Conservation (phyloP, 2,329 filamentous ascomycete species). For the Lachnellula hyalina region DNA sequence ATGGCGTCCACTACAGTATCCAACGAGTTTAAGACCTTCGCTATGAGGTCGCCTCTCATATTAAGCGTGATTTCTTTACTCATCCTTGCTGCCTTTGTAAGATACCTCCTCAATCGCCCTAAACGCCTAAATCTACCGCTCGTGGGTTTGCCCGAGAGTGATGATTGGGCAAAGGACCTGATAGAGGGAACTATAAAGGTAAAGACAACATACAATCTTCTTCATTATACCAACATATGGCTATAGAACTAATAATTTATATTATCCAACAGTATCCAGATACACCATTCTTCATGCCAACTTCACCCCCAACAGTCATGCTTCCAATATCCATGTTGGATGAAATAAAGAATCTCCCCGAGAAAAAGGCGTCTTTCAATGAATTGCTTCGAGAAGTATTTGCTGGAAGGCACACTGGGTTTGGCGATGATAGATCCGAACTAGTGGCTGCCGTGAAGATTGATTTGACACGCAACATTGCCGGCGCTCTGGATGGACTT, state of each 20-base stretch:
- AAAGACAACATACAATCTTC: constrained; percentile 7
- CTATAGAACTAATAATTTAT: background rate
- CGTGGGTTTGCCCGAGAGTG: background rate
- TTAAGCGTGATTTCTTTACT: background rate
- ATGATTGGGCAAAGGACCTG: background rate
- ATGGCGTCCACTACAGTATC: background rate
- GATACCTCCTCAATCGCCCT: background rate
- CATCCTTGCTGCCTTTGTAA: background rate
- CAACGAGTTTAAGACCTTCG: background rate
- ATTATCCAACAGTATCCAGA: constrained; percentile 14
- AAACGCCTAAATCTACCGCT: constrained; percentile 3
- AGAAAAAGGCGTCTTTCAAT: constrained; percentile 21
- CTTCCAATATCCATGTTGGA: constrained; percentile 20
- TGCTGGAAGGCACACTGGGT: constrained; percentile 16
- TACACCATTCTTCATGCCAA: constrained; percentile 15
- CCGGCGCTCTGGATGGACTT: constrained; percentile 12
- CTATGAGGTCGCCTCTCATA: background rate
- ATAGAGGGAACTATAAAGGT: background rate
- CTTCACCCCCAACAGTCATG: constrained; percentile 16
- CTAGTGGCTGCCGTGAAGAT: constrained; percentile 17
- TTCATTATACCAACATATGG: background rate
- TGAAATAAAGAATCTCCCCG: constrained; percentile 22
- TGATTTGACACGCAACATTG: constrained; percentile 23
- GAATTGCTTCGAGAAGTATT: constrained; percentile 13
- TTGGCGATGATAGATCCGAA: constrained; percentile 14